Evolutionary conservation across 768 basidiomycete species (phyloP).

Genomic region (Grammothele lineata): DNA sequence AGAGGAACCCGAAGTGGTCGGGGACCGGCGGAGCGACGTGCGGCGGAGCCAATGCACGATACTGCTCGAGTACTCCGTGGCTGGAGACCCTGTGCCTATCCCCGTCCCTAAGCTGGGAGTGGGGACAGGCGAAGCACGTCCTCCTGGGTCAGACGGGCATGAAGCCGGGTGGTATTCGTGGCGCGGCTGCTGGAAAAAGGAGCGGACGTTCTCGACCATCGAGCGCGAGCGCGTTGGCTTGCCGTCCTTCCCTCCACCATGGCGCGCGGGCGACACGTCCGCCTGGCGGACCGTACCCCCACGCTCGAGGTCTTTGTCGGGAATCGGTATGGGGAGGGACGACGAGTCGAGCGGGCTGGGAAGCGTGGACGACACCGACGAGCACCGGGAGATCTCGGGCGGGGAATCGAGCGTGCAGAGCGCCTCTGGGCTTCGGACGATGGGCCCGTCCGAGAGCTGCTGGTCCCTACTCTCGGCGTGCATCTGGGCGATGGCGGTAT

Average conservation of each 20-base stretch:
- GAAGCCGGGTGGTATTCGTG: constrained; percentile 7
- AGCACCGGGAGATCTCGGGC: constrained; percentile 20
- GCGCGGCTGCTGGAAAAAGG: constrained; percentile 51
- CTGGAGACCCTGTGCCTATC: too few relatives aligned
- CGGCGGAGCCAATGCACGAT: constrained; percentile 15
- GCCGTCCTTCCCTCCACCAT: constrained; percentile 19
- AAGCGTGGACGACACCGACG: constrained; percentile 22
- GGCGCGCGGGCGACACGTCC: constrained; percentile 25
- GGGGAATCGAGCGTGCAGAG: constrained; percentile 17
- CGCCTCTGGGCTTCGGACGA: constrained; percentile 12
- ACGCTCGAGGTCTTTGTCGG: too few relatives aligned
- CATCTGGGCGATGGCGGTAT: constrained; percentile 11
- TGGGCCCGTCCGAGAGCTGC: background rate
- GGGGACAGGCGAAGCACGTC: constrained; percentile 9
- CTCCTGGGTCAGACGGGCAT: too few relatives aligned
- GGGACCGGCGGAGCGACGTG: constrained; percentile 8
- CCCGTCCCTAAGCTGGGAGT: constrained; percentile 2
- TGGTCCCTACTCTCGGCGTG: background rate
- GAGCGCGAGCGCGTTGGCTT: constrained; percentile 44
- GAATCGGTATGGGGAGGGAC: constrained; percentile 18
- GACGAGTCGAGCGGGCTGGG: constrained; percentile 22
- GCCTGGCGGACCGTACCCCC: constrained; percentile 20
- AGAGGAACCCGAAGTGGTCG: constrained; percentile 29
- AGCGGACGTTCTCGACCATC: constrained; percentile 60
- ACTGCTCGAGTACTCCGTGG: constrained; percentile 12